These are phyloP conservation scores for Torulaspora globosa DNA, from an alignment of 1,139 yeast species.

Conservation along the genomic window DNA sequence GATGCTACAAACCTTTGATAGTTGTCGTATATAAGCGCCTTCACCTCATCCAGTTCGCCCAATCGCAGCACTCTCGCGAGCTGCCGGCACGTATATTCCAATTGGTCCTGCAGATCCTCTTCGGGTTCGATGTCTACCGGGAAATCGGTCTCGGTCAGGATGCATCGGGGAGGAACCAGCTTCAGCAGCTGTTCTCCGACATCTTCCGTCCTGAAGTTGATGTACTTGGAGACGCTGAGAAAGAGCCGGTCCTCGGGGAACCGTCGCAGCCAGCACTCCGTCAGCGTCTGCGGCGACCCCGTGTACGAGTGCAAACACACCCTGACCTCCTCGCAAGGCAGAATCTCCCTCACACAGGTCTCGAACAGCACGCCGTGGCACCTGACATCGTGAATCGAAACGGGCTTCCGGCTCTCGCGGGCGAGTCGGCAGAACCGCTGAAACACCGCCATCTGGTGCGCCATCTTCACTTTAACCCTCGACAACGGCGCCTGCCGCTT, in stretches of 20 bases:
- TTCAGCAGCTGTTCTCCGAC: conserved; percentile 35
- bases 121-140: conserved; percentile 23
- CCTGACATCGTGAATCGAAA: conserved; percentile 83
- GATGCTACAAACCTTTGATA: conserved; percentile 16
- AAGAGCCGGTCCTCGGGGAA: conserved; percentile 34
- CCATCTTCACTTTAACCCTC: conserved; percentile 49
- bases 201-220: conserved; percentile 43
- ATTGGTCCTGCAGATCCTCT: conserved; percentile 8
- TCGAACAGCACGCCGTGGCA: conserved; percentile 62
- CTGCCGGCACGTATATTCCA: conserved; percentile 9
- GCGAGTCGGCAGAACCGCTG: conserved; percentile 54
- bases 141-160: conserved; percentile 55
- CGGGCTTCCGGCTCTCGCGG: conserved; percentile 43
- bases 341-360: conserved; percentile 35
- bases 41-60: conserved; percentile 3
- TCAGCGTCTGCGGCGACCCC: conserved; percentile 69
- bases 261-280: conserved; percentile 46
- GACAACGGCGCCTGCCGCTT: conserved; percentile 36
- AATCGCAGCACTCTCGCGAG: conserved; percentile 1
- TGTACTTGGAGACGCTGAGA: conserved; percentile 60
- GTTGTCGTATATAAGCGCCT: conserved; percentile 18
- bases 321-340: conserved; percentile 19
- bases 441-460: conserved; percentile 61
- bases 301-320: conserved; percentile 78
- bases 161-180: conserved; percentile 38